Evolutionary conservation across 306 rosid species (phyloP).

Genomic region (Herpetospermum pedunculosum): DNA sequence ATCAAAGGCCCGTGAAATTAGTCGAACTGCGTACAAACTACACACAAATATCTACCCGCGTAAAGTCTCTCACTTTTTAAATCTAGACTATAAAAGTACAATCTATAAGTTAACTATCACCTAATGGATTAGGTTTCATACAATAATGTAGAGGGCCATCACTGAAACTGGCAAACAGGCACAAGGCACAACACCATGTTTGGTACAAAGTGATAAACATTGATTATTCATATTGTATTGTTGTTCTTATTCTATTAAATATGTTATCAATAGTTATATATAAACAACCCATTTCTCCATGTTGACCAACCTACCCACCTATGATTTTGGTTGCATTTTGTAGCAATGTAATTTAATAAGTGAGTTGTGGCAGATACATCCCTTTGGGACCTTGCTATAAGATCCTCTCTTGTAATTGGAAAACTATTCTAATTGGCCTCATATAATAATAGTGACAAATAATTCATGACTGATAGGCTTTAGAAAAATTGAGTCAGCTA

Average conservation of each 20-base stretch:
- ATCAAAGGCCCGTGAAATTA: too few species aligned
- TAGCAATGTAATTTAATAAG: background rate
- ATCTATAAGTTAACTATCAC: background rate
- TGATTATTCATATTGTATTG: background rate
- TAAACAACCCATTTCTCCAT: background rate
- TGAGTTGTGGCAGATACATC: background rate
- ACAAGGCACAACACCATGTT: background rate
- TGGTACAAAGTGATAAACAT: background rate
- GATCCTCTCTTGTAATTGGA: background rate
- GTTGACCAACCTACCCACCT: conserved; percentile 1
- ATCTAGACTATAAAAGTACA: background rate
- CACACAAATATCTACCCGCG: too few species aligned
- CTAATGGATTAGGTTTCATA: background rate
- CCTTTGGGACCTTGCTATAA: background rate
- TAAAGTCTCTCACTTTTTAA: background rate
- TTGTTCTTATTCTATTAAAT: background rate
- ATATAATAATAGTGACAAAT: background rate
- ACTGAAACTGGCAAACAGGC: background rate
- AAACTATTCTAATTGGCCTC: background rate
- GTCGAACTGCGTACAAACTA: too few species aligned
- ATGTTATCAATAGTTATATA: background rate
- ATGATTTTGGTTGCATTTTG: background rate
- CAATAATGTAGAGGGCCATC: background rate
- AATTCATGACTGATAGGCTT: background rate
- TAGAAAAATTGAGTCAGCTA: background rate